These are phyloP conservation scores for Phaeosphaeriaceae sp. DNA, from an alignment of 2,329 filamentous ascomycete species.

Conservation along the genomic window DNA sequence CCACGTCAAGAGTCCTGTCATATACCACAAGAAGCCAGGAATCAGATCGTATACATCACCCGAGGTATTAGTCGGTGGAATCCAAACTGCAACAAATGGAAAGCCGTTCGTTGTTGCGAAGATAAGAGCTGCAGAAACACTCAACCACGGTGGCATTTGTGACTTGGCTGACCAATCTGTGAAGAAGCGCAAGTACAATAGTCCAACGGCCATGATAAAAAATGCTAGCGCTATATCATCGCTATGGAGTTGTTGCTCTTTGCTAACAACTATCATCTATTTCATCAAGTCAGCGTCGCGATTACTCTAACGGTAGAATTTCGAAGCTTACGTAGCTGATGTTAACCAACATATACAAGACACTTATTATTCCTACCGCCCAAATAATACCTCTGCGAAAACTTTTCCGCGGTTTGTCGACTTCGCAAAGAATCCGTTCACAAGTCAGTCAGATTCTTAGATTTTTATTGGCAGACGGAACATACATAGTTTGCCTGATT, in stretches of 20 bases:
- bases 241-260: slow-evolving; percentile 14
- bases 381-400: slow-evolving; percentile 15
- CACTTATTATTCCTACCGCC: slow-evolving; percentile 21
- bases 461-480: not conserved
- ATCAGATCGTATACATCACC: slow-evolving; percentile 4
- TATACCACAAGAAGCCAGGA: slow-evolving; percentile 14
- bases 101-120: slow-evolving; percentile 12
- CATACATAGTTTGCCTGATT: slow-evolving; percentile 45
- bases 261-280: slow-evolving; percentile 36
- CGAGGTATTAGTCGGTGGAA: slow-evolving; percentile 10
- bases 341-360: slow-evolving; percentile 48
- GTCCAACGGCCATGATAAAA: slow-evolving; percentile 18
- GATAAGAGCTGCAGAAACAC: slow-evolving; percentile 10
- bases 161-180: slow-evolving; percentile 16
- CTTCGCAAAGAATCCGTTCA: slow-evolving; percentile 24
- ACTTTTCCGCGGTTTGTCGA: slow-evolving; percentile 18
- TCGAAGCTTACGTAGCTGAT: slow-evolving; percentile 3
- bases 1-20: slow-evolving; percentile 8
- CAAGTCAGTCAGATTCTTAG: not conserved
- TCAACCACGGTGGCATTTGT: slow-evolving; percentile 12
- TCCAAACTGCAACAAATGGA: slow-evolving; percentile 19
- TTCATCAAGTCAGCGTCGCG: not conserved
- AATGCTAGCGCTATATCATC: slow-evolving; percentile 20
- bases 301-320: not conserved
- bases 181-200: slow-evolving; percentile 18